Base-by-base conservation (phyloP, 805 yeast genomes). In the Lachancea dasiensis region DNA sequence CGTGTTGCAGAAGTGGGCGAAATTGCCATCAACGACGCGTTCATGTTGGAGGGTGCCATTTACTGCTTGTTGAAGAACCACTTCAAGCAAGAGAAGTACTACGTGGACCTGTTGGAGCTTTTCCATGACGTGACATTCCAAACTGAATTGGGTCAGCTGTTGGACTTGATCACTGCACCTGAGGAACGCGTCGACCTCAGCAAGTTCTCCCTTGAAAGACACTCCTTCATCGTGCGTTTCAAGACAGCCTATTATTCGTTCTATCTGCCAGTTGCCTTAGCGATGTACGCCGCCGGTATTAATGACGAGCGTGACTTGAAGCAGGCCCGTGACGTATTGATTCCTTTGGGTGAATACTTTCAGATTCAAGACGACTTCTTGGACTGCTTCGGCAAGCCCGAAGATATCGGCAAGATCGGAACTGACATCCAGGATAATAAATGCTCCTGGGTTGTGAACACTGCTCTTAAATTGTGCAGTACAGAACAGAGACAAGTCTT, bases 381-480 rank as follows among this genome's bases (percentile, higher is more conserved):
- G 49, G 99, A 92, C 65, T 86, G 96, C 64, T 92, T 86, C 58
- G 99, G 98, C 49, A 86, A 90, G 53, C 96, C 98, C 29, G 94
- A 85, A 59, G 86, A 90, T 56, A 92, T 89, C 58, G 99, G 99
- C 47, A 92, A 92, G 72, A 86, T 92, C 51, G 99, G 99, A 51
- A 92, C 98, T 43, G 99, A 92, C 63, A 92, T 92, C 58, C 84
- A 84, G 68, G 99, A 92, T 67, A 92, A 92, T 77, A 92, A 92
- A 67, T 92, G 99, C 66, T 84, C 96, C 30, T 92, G 99, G 99
- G 79, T 92, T 39, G 75, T 92, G 54, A 92, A 92, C 72, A 84
- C 86, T 51, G 98, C 98, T 6, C 75, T 92, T 53, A 73, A 81
- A 60, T 67, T 79, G 49, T 90, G 76, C 37, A 71, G 75, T 19